A percentile compares a stretch with the other conserved stretches of the same genome.
phyloP scores from a whole-genome alignment of 2,329 filamentous ascomycete genomes.

The Capronia americana region DNA sequence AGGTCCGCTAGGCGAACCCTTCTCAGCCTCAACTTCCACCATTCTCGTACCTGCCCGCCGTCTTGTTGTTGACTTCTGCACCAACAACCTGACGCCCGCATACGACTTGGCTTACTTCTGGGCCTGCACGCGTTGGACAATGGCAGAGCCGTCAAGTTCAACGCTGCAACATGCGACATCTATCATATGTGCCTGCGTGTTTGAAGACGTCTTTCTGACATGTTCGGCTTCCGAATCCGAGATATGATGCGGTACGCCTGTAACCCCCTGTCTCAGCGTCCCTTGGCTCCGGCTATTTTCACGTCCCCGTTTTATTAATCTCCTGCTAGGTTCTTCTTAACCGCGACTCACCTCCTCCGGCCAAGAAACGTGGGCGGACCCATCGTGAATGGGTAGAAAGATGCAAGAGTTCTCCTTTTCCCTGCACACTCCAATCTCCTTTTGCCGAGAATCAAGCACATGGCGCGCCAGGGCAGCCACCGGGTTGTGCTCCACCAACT shows the following conservation, averaged over 20 bases:
- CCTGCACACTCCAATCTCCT: conserved; percentile 14
- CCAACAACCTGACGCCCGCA: not conserved
- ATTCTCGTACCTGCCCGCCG: not conserved
- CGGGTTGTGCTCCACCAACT: not conserved
- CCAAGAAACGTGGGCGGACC: conserved; percentile 3
- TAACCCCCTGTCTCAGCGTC: conserved; percentile 1
- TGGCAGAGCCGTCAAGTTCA: not conserved
- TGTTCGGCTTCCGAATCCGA: not conserved
- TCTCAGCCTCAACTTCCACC: not conserved
- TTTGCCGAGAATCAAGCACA: conserved; percentile 12
- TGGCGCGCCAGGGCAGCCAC: not conserved
- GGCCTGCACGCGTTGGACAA: not conserved
- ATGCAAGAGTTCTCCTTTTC: conserved; percentile 15
- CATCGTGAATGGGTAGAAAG: not conserved
- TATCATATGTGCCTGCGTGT: not conserved
- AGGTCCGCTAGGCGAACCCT: not conserved
- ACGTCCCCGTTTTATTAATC: conserved; percentile 1
- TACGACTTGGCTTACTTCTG: not conserved
- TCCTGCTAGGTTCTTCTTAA: conserved; percentile 1
- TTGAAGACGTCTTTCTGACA: not conserved
- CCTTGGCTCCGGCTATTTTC: not conserved
- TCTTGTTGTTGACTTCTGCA: not conserved
- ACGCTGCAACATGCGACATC: not conserved
- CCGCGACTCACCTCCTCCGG: not conserved
- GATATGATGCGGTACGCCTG: not conserved